A percentile compares a stretch with the other conserved stretches of the same genome.
Conservation (phyloP, 2,329 filamentous ascomycete species). For the Botrytis cinerea region DNA sequence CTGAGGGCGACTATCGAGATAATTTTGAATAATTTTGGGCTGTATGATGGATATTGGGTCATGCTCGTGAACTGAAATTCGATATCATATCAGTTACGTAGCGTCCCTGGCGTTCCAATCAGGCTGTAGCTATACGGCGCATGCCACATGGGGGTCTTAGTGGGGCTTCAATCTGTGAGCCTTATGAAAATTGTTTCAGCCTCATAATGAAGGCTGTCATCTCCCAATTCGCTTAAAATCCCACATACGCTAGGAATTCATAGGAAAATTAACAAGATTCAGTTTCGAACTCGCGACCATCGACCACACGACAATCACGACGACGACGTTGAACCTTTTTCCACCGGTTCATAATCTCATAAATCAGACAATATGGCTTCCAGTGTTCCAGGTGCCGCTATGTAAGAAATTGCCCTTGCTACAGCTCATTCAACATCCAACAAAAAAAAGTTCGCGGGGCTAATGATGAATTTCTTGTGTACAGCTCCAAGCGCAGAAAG, state of each 20-base stretch:
- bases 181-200: not conserved
- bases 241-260: slow-evolving; percentile 22
- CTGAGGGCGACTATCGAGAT: not conserved
- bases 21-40: slow-evolving; percentile 4
- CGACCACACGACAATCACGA: slow-evolving; percentile 27
- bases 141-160: not conserved
- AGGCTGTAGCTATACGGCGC: not conserved
- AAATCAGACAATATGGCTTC: slow-evolving; percentile 44
- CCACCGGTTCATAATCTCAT: slow-evolving; percentile 37
- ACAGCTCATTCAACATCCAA: slow-evolving; percentile 8
- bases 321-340: slow-evolving; percentile 36
- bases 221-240: slow-evolving; percentile 18
- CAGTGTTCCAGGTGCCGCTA: slow-evolving; percentile 43
- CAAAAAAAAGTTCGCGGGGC: slow-evolving; percentile 25
- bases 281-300: slow-evolving; percentile 22
- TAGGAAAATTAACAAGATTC: slow-evolving; percentile 12
- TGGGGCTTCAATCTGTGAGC: slow-evolving; percentile 2
- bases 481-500: slow-evolving; percentile 89
- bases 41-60: not conserved
- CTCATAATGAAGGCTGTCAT: slow-evolving; percentile 12
- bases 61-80: not conserved
- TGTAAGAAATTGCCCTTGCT: slow-evolving; percentile 37
- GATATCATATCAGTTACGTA: slow-evolving; percentile 13
- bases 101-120: not conserved
- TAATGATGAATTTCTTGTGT: slow-evolving; percentile 26